Evolutionary conservation across 192 early-diverging fungal species (phyloP), one percentile per base, ranked within the genome.

Genomic region (Backusella morwellensis): DNA sequence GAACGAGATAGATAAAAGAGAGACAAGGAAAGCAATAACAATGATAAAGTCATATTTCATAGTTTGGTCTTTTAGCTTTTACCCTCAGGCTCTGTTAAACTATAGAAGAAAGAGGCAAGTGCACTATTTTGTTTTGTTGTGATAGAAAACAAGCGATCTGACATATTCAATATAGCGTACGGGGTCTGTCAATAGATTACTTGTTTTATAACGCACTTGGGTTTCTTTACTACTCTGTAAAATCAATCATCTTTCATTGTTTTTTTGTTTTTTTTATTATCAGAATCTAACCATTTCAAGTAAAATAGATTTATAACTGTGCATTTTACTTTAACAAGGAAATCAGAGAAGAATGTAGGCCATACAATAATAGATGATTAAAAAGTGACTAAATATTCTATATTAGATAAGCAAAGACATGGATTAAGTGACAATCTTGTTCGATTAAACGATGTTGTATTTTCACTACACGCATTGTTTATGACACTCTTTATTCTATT

Each of bases 161-260:
- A 69, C 15, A 23, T 9, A 17, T 7, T 35, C 17, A 17, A 7
- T 66, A 68, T 38, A 86, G 90, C 77, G 93, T 96, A 21, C 84
- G 89, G 26, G 96, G 96, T 0, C 82, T 97, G 21, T 97, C 96
- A 9, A 86, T 95, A 21, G 96, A 97, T 81, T 97, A 93, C 85
- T 75, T 96, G 5, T 86, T 87, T 66, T 90, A 95, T 76, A 96
- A 96, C 75, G 81, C 93, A 23, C 84, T 91, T 35, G 95, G 95
- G 3, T 98, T 97, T 66, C 36, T 89, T 0, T 95, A 89, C 77
- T 98, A 98, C 73, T 83, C 93, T 23, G 78, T 93, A 87, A 44
- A 44, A 44, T 15, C 15, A 17, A 44, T 17, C 42, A 44, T 17
- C 3, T 44, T 44, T 19, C 4, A 44, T 4, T 44, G 42, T 44